A percentile compares a stretch with the other conserved stretches of the same genome.
These are phyloP conservation scores for Venturia effusa DNA, from an alignment of 2,329 filamentous ascomycete species.

Conservation along the genomic window DNA sequence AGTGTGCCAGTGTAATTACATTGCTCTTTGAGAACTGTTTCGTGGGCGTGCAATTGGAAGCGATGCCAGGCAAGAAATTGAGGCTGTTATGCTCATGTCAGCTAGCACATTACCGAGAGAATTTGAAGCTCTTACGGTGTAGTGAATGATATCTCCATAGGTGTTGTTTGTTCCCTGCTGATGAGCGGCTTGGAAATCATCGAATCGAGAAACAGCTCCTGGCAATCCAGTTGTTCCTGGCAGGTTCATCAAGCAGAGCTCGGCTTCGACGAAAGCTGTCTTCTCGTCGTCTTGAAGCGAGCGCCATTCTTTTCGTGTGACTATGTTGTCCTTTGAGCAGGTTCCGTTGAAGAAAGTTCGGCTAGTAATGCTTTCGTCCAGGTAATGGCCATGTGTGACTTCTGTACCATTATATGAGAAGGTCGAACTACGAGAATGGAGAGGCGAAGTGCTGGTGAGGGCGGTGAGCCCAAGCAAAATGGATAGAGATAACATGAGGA, in stretches of 20 bases:
- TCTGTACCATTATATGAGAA: not conserved
- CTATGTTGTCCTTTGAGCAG: not conserved
- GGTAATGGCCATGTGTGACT: not conserved
- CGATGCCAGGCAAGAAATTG: slow-evolving; percentile 1
- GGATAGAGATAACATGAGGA: not conserved
- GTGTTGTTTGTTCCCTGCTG: not conserved
- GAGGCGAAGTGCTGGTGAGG: not conserved
- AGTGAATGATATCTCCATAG: not conserved
- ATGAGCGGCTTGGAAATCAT: not conserved
- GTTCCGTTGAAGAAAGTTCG: not conserved
- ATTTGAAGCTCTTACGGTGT: not conserved
- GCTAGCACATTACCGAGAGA: not conserved
- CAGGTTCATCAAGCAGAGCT: not conserved
- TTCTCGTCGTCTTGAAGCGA: not conserved
- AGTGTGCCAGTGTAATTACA: slow-evolving; percentile 26
- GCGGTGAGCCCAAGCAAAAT: not conserved
- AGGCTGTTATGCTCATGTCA: not conserved
- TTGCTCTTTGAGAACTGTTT: slow-evolving; percentile 22
- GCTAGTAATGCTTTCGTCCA: not conserved
- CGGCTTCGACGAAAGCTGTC: not conserved
- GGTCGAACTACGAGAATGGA: not conserved
- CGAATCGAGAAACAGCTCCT: not conserved
- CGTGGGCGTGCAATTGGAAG: slow-evolving; percentile 16
- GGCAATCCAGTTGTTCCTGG: not conserved
- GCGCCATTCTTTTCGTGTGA: not conserved